Conservation (phyloP, 2,329 filamentous ascomycete genomes). For the Emericellopsis cladophorae region DNA sequence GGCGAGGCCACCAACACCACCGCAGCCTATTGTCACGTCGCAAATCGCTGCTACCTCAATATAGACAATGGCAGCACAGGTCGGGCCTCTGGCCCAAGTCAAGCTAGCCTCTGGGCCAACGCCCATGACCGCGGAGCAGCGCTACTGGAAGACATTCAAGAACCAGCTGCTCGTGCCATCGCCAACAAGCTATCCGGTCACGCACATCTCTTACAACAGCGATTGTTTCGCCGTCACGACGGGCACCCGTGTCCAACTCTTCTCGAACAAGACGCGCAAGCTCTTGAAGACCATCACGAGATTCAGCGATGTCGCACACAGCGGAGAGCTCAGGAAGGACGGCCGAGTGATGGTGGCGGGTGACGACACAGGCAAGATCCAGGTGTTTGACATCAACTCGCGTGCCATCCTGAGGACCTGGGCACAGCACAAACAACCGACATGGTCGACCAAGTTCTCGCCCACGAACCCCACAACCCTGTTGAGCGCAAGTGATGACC, state of each 20-base stretch:
- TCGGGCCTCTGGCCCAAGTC: conserved; percentile 65
- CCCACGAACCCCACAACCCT: conserved; percentile 74
- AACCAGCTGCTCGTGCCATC: conserved; percentile 84
- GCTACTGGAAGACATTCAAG: conserved; percentile 93
- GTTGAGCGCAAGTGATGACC: conserved; percentile 85
- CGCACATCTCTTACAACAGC: conserved; percentile 68
- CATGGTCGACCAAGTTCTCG: conserved; percentile 88
- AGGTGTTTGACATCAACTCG: conserved; percentile 85
- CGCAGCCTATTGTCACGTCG: neutral
- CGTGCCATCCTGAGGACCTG: conserved; percentile 91
- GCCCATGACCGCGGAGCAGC: conserved; percentile 79
- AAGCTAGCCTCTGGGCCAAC: conserved; percentile 76
- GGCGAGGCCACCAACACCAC: neutral
- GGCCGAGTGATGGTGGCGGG: conserved; percentile 82
- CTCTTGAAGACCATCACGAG: conserved; percentile 87
- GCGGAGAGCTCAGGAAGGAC: conserved; percentile 78
- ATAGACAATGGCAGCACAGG: conserved; percentile 66
- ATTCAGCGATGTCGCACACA: conserved; percentile 83
- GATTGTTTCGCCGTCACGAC: conserved; percentile 90
- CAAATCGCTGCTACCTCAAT: neutral
- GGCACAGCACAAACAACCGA: conserved; percentile 86
- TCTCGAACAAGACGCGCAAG: conserved; percentile 84
- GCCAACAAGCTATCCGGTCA: conserved; percentile 79
- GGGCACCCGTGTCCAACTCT: conserved; percentile 84
- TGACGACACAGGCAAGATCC: conserved; percentile 82